These are phyloP conservation scores for Brettanomyces sp. DNA, from an alignment of 805 yeast genomes.

Conservation along the genomic window DNA sequence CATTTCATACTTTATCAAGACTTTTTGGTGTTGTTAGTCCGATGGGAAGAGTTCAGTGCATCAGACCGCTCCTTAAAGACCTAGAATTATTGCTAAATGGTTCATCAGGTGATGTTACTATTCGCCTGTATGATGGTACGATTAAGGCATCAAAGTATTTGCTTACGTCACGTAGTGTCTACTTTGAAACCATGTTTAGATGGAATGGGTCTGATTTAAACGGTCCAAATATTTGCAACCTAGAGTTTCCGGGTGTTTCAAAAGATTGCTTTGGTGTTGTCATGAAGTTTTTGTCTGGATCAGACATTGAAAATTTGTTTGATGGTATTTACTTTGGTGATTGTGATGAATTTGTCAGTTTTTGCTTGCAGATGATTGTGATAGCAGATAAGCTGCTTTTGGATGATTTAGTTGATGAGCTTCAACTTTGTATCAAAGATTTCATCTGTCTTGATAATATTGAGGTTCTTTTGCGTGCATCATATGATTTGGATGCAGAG, in stretches of 20 bases:
- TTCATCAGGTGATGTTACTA: slow-evolving; percentile 29
- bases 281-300: slow-evolving; percentile 51
- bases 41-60: slow-evolving; percentile 18
- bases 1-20: slow-evolving; percentile 20
- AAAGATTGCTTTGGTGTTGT: slow-evolving; percentile 37
- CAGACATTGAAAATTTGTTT: slow-evolving; percentile 31
- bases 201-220: slow-evolving; percentile 41
- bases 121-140: slow-evolving; percentile 41
- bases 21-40: slow-evolving; percentile 19
- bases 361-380: slow-evolving; percentile 49
- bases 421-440: slow-evolving; percentile 53
- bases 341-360: slow-evolving; percentile 36
- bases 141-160: slow-evolving; percentile 40
- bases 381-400: slow-evolving; percentile 56
- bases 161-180: slow-evolving; percentile 48
- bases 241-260: slow-evolving; percentile 17
- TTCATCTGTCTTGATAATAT: slow-evolving; percentile 54
- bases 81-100: slow-evolving; percentile 9
- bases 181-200: slow-evolving; percentile 49
- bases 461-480: slow-evolving; percentile 41
- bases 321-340: slow-evolving; percentile 14
- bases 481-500: slow-evolving; percentile 41
- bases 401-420: slow-evolving; percentile 45
- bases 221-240: slow-evolving; percentile 7
- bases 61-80: slow-evolving; percentile 10